phyloP scores from a whole-genome alignment of 495 filamentous ascomycete genomes.

The Aspergillus heteromorphus region DNA sequence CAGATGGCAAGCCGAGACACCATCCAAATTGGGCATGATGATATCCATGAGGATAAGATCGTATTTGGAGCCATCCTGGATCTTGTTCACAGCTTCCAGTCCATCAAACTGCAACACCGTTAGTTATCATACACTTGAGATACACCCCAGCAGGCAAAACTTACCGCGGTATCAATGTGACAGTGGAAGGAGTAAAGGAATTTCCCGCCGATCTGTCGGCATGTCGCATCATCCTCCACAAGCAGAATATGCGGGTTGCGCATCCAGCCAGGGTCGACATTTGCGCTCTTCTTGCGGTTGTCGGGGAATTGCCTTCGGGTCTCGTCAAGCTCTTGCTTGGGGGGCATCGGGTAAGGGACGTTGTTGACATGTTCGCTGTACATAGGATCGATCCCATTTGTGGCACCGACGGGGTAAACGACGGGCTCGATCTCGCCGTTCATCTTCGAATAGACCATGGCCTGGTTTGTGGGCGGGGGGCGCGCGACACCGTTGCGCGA shows the following conservation, averaged over 20 bases:
- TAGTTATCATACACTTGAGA: too few relatives aligned
- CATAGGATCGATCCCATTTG: slow-evolving; percentile 89
- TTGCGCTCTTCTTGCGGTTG: slow-evolving; percentile 60
- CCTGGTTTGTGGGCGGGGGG: slow-evolving; percentile 43
- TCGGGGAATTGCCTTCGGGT: slow-evolving; percentile 45
- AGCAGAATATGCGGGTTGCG: slow-evolving; percentile 81
- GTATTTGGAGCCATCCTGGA: slow-evolving; percentile 75
- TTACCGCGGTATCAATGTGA: slow-evolving; percentile 84
- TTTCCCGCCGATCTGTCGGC: slow-evolving; percentile 88
- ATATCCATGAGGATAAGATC: slow-evolving; percentile 98
- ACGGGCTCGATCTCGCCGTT: slow-evolving; percentile 67
- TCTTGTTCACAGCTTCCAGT: slow-evolving; percentile 87
- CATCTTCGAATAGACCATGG: slow-evolving; percentile 49
- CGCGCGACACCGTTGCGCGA: slow-evolving; percentile 35
- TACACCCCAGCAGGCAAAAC: slow-evolving; percentile 51
- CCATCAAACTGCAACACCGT: slow-evolving; percentile 65
- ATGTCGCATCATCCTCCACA: slow-evolving; percentile 94
- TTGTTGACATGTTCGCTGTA: slow-evolving; percentile 91
- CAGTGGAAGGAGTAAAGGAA: slow-evolving; percentile 87
- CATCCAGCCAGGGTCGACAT: slow-evolving; percentile 74
- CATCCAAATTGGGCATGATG: slow-evolving; percentile 95
- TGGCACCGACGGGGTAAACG: slow-evolving; percentile 86
- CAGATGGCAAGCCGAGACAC: slow-evolving; percentile 88
- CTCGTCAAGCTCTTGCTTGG: slow-evolving; percentile 53
- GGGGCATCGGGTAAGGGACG: slow-evolving; percentile 73